Conservation (phyloP, 192 early-diverging fungal species). For the Dissophora globulifera region DNA sequence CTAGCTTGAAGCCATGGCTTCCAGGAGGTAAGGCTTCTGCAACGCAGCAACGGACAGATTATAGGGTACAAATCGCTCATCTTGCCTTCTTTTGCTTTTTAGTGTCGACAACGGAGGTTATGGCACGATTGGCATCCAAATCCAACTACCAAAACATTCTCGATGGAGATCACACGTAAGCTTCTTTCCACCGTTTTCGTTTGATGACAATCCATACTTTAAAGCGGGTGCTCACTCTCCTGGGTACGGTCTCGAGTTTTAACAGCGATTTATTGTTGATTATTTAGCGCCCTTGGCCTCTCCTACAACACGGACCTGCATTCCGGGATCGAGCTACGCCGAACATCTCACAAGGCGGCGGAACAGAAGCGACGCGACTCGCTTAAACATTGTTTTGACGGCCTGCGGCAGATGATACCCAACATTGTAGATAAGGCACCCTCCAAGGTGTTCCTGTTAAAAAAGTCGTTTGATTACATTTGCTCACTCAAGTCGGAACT, state of each 20-base stretch:
- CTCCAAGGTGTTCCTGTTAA: slow-evolving; percentile 86
- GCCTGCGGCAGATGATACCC: slow-evolving; percentile 75
- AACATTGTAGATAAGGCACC: slow-evolving; percentile 83
- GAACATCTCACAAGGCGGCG: slow-evolving; percentile 93
- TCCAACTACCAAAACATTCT: slow-evolving; percentile 89
- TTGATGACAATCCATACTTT: too few relatives aligned
- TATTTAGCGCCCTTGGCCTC: slow-evolving; percentile 74
- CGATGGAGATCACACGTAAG: slow-evolving; percentile 88
- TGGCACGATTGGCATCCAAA: slow-evolving; percentile 59
- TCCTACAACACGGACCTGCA: slow-evolving; percentile 80
- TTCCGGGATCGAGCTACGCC: slow-evolving; percentile 81
- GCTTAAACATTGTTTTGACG: slow-evolving; percentile 91
- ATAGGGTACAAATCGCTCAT: neutral
- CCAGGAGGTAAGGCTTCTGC: slow-evolving; percentile 23
- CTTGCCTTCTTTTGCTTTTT: neutral
- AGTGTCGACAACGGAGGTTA: slow-evolving; percentile 47
- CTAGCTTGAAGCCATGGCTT: slow-evolving; percentile 57
- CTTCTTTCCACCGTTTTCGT: neutral
- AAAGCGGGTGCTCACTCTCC: too few relatives aligned
- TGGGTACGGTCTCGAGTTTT: too few relatives aligned
- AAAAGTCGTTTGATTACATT: slow-evolving; percentile 73
- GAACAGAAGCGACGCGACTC: slow-evolving; percentile 97
- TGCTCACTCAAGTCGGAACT: slow-evolving; percentile 58
- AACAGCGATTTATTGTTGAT: too few relatives aligned
- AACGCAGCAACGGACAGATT: too few relatives aligned